phyloP scores from a whole-genome alignment of 495 filamentous ascomycete species.

The Penicillium samsonianum region DNA sequence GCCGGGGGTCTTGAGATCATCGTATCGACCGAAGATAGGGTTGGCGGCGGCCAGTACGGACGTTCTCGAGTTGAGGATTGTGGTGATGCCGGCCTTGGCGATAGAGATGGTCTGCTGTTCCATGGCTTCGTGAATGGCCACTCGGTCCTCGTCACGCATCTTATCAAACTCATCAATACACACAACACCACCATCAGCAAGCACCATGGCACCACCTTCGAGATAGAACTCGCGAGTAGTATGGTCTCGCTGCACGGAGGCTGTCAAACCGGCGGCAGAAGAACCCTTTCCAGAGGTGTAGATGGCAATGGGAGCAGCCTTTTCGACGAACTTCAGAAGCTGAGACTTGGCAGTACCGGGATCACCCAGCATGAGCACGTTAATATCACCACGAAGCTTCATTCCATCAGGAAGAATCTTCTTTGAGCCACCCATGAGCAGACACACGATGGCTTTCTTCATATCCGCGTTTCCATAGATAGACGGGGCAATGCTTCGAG shows the following conservation, averaged over 20 bases:
- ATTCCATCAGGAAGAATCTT: conserved; percentile 99
- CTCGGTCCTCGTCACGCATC: conserved; percentile 98
- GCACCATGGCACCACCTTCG: conserved; percentile 98
- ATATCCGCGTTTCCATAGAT: conserved; percentile 97
- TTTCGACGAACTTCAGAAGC: conserved; percentile 95
- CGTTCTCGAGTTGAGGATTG: conserved; percentile 93
- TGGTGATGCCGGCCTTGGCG: conserved; percentile 98
- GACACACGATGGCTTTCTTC: conserved; percentile 97
- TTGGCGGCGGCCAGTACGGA: conserved; percentile 96
- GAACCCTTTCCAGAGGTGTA: conserved; percentile 99
- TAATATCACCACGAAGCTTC: conserved; percentile 98
- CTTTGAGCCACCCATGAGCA: conserved; percentile 94
- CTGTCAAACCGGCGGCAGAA: conserved; percentile 96
- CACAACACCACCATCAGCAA: conserved; percentile 95
- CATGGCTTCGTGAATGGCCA: conserved; percentile 99
- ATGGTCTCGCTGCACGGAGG: conserved; percentile 91
- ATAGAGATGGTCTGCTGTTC: conserved; percentile 99
- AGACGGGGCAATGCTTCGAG: conserved; percentile 91
- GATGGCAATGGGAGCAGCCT: conserved; percentile 94
- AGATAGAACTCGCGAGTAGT: conserved; percentile 96
- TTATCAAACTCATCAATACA: conserved; percentile 99
- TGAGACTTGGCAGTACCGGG: conserved; percentile 99
- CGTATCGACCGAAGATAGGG: conserved; percentile 96
- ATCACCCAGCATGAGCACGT: conserved; percentile 95
- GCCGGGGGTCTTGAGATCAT: conserved; percentile 94